Base-by-base conservation (phyloP, 2,329 filamentous ascomycete genomes). In the Claviceps humidiphila region DNA sequence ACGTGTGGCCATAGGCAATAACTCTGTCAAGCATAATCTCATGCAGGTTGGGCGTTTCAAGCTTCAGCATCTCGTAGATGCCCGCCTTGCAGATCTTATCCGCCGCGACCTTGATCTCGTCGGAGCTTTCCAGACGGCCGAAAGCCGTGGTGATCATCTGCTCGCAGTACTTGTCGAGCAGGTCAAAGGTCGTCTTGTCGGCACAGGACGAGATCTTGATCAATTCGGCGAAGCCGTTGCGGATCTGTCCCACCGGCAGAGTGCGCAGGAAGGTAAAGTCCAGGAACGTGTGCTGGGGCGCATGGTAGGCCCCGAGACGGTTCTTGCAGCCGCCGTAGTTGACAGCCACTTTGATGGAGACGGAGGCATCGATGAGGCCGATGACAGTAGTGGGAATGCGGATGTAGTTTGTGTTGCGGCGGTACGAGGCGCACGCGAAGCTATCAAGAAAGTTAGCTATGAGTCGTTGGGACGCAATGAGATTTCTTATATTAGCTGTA, bases 321-420 rank as follows among this genome's bases (percentile, higher is more conserved):
- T 87, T 87, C 74, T 87, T 87, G 72, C 86, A 85, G 64, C 82
- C 80, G 63, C 81, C 82, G 60, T 87, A 86, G 70, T 87, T 87
- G 60, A 87, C 83, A 13, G 81, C 84, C n/a, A 87, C 84, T 63
- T 87, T 87, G 72, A 87, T 87, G 39, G 80, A 84, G 49, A 87
- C 84, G 17, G 81, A 85, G 3, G 84, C 84, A 61, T 88, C 84
- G 55, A 87, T 87, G 47, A 88, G 72, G 9, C 84, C 84, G 61
- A 88, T 87, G 56, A 87, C 80, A 1, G 84, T 87, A 0, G 84
- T 87, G 1, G 84, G 84, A 8, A 87, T 76, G 47, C 84, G 81
- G 62, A 87, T 85, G 69, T 77, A 87, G 68, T 85, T 85, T 44
- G 84, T 87, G 67, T 80, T 86, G 59, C 84, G 74, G 55, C 83